Evolutionary conservation across 2,329 filamentous ascomycete genomes (phyloP).

Genomic region (Zymoseptoria ardabiliae): DNA sequence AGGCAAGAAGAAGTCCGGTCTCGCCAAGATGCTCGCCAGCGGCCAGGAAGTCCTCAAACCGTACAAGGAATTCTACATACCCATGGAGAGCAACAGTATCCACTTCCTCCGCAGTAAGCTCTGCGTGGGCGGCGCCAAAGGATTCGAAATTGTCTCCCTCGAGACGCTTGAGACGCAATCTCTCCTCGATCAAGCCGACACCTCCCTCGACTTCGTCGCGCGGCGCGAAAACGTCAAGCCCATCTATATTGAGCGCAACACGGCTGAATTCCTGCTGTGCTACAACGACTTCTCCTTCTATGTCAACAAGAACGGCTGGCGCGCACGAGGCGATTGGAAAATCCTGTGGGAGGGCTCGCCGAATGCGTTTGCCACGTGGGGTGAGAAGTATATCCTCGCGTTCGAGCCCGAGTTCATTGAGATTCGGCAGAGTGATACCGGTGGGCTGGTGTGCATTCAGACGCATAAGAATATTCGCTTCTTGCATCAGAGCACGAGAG

Average conservation of each 20-base stretch:
- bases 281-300: conserved; percentile 99
- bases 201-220: conserved; percentile 92
- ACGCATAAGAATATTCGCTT: conserved; percentile 95
- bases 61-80: conserved; percentile 99
- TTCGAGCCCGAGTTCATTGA: conserved; percentile 98
- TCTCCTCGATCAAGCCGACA: conserved; percentile 92
- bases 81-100: conserved; percentile 94
- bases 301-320: conserved; percentile 97
- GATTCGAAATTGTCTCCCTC: conserved; percentile 93
- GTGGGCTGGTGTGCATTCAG: conserved; percentile 85
- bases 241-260: conserved; percentile 94
- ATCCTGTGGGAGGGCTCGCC: conserved; percentile 97
- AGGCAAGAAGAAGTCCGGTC: conserved; percentile 82
- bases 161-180: conserved; percentile 98
- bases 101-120: conserved; percentile 96
- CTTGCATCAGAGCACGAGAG: conserved; percentile 88
- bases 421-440: conserved; percentile 88
- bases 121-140: conserved; percentile 89
- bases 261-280: conserved; percentile 93
- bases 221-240: conserved; percentile 80
- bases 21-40: conserved; percentile 89
- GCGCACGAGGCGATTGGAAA: conserved; percentile 89
- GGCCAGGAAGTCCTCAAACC: conserved; percentile 93
- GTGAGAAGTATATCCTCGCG: conserved; percentile 84
- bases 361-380: conserved; percentile 85